Evolutionary conservation across 2,329 filamentous ascomycete genomes (phyloP).

Genomic region (Talaromyces funiculosus): DNA sequence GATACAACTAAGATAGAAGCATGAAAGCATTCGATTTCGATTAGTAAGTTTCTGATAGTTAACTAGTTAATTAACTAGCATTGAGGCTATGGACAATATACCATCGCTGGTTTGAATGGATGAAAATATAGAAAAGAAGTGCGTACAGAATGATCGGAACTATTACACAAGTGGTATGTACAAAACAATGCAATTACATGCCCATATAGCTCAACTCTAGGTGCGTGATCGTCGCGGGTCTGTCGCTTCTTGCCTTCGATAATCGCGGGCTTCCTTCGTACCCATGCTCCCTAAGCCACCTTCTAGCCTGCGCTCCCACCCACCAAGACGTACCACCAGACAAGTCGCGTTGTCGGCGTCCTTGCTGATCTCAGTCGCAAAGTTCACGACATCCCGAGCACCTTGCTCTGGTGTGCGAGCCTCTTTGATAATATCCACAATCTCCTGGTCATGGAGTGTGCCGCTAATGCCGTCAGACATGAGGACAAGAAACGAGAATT

Average conservation of each 20-base stretch:
- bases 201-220: slow-evolving; percentile 17
- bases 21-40: not conserved
- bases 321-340: slow-evolving; percentile 57
- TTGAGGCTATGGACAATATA: not conserved
- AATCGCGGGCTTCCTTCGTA: slow-evolving; percentile 87
- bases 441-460: slow-evolving; percentile 83
- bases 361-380: slow-evolving; percentile 75
- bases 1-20: not conserved
- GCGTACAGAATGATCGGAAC: not conserved
- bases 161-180: not conserved
- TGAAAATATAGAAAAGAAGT: not conserved
- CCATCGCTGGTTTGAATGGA: not conserved
- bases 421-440: slow-evolving; percentile 94
- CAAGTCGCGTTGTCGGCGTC: slow-evolving; percentile 61
- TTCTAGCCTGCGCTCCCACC: slow-evolving; percentile 62
- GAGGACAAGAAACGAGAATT: slow-evolving; percentile 85
- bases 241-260: slow-evolving; percentile 69
- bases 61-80: not conserved
- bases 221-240: slow-evolving; percentile 69
- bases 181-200: not conserved
- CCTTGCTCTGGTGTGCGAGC: slow-evolving; percentile 84
- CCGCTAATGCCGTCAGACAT: slow-evolving; percentile 86
- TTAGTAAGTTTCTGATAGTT: no score
- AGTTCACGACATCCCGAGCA: slow-evolving; percentile 70
- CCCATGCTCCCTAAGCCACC: slow-evolving; percentile 84